phyloP scores from a whole-genome alignment of 441 rosid genomes.

The Bocquillonia castaneifolia region DNA sequence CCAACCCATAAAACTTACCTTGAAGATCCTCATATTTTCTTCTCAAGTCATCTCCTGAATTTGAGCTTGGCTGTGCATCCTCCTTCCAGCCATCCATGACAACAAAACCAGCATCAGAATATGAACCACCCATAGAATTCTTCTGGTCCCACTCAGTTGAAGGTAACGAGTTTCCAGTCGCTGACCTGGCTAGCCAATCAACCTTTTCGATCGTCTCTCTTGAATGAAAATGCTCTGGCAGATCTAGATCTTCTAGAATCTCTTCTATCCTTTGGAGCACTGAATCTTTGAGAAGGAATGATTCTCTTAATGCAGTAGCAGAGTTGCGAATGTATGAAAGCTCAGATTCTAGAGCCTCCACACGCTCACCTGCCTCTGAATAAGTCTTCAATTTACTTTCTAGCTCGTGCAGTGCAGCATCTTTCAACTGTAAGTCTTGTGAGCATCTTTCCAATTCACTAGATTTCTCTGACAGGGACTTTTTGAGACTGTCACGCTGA shows the following conservation, averaged over 20 bases:
- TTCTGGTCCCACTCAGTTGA: conserved; percentile 80
- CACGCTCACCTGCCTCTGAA: conserved; percentile 94
- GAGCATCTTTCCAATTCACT: conserved; percentile 75
- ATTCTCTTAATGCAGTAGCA: conserved; percentile 95
- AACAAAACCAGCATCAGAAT: conserved; percentile 62
- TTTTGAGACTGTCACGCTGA: conserved; percentile 86
- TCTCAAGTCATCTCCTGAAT: conserved; percentile 70
- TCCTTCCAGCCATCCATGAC: conserved; percentile 82
- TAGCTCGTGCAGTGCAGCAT: conserved; percentile 61
- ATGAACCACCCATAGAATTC: conserved; percentile 64
- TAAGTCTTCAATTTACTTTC: conserved; percentile 73
- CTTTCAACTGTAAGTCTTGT: conserved; percentile 80
- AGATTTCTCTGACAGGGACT: conserved; percentile 67
- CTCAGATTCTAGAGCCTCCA: conserved; percentile 96
- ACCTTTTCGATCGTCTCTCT: conserved; percentile 91
- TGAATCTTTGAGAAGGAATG: conserved; percentile 97
- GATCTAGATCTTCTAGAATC: conserved; percentile 89
- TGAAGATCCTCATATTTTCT: conserved; percentile 92
- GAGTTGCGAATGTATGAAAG: conserved; percentile 99
- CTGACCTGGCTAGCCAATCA: conserved; percentile 93
- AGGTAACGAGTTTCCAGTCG: conserved; percentile 52
- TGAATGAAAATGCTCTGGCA: conserved; percentile 90
- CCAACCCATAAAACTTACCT: conserved; percentile 88
- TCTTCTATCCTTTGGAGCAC: conserved; percentile 96
- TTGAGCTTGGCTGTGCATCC: conserved; percentile 56